Percentiles rank a stretch among this genome's conserved stretches.
phyloP scores from a whole-genome alignment of 495 filamentous ascomycete species.

The Aspergillus diversus region DNA sequence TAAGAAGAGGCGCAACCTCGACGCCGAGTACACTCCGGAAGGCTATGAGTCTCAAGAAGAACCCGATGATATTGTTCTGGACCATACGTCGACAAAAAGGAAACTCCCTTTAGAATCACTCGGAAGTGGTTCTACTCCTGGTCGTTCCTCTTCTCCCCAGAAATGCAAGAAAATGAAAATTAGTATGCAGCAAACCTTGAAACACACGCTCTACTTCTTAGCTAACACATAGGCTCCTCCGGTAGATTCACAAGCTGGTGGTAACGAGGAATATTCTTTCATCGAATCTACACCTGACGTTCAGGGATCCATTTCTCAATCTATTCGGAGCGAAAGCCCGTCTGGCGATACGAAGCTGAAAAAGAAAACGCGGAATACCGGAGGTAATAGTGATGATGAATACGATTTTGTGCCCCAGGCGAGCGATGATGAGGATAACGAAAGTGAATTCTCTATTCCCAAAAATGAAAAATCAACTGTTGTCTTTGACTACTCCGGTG shows the following conservation, averaged over 20 bases:
- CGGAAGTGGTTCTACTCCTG: neutral
- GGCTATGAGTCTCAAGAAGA: neutral
- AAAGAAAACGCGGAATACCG: neutral
- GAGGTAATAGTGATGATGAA: neutral
- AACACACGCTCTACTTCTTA: neutral
- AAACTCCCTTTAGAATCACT: conserved; percentile 4
- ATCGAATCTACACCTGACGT: too few species aligned
- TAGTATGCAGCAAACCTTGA: neutral
- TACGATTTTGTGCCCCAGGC: neutral
- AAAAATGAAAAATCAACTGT: conserved; percentile 29
- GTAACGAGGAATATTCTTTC: too few species aligned
- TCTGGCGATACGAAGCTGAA: neutral
- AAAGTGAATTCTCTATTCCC: conserved; percentile 15
- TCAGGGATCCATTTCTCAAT: neutral
- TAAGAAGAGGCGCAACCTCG: neutral
- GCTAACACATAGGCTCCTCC: neutral
- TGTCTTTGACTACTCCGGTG: conserved; percentile 33
- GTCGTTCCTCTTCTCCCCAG: neutral
- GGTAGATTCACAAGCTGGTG: too few species aligned
- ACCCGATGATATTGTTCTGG: neutral
- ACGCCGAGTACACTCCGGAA: neutral
- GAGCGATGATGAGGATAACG: conserved; percentile 1
- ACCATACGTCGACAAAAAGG: conserved; percentile 6
- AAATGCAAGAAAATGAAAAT: neutral
- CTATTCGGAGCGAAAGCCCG: neutral